phyloP scores from a whole-genome alignment of 345 rosid genomes.

The Lumnitzera racemosa region DNA sequence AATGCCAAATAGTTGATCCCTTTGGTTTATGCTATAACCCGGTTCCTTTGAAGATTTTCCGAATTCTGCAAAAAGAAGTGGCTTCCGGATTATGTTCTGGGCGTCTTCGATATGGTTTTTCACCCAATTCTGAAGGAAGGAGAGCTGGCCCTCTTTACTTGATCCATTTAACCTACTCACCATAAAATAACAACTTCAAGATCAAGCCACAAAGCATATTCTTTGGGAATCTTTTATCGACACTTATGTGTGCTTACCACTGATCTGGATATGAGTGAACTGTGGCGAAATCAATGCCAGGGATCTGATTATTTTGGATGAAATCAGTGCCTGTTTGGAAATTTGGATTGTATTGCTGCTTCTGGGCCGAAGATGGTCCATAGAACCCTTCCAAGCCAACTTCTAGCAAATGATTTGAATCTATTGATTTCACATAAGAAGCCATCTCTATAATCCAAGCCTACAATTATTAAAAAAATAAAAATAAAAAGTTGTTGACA shows the following conservation, averaged over 20 bases:
- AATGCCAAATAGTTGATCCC: constrained; percentile 39
- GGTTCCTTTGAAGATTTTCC: constrained; percentile 41
- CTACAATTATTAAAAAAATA: constrained; percentile 11
- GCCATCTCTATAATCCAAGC: constrained; percentile 67
- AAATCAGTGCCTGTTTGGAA: constrained; percentile 63
- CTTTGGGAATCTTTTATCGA: neutral
- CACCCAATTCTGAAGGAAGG: constrained; percentile 48
- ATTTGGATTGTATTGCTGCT: constrained; percentile 41
- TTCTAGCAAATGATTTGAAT: constrained; percentile 52
- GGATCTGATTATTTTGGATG: constrained; percentile 48
- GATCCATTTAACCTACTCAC: constrained; percentile 34
- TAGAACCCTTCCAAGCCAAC: constrained; percentile 68
- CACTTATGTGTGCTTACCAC: constrained; percentile 25
- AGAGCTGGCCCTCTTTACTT: constrained; percentile 26
- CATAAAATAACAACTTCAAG: neutral
- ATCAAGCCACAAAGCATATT: neutral
- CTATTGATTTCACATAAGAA: constrained; percentile 50
- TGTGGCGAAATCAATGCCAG: constrained; percentile 52
- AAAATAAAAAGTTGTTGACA: neutral
- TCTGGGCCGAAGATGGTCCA: constrained; percentile 38
- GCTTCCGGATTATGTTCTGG: constrained; percentile 50
- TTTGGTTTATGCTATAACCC: constrained; percentile 19
- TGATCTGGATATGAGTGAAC: constrained; percentile 70
- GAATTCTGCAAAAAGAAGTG: constrained; percentile 52
- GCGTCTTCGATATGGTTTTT: constrained; percentile 49